Base-by-base conservation (phyloP, 805 yeast species). In the Nakazawaea sp. region DNA sequence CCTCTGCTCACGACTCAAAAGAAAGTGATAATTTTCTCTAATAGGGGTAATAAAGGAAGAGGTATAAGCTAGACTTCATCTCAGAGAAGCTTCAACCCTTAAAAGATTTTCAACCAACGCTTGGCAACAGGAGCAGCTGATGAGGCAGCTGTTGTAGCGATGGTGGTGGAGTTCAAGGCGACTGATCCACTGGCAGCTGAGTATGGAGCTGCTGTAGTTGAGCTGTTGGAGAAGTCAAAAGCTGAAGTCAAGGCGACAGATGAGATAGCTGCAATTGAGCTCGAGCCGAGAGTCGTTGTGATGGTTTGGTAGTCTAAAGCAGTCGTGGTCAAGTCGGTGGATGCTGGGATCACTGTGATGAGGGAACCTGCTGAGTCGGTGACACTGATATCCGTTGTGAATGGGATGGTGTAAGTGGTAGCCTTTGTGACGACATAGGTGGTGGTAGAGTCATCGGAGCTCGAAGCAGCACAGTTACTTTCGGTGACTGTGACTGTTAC, bases 351-450 rank as follows among this genome's bases (percentile, higher is more conserved):
- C 18, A 48, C 50, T 9, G 58, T 45, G 19, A 50, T 27, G 7
- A 51, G 43, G 7, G 56, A 49, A 19, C 62, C 62, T 11, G 48
- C 43, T 30, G 45, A 40, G 44, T 54, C 49, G 13, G 61, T 52
- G 36, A 58, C 38, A 11, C 63, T 50, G 32, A 60, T 42, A 2
- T 60, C 53, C 8, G 56, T 55, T 26, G 54, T 50, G 23, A 58
- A 42, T 32, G 64, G 59, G 29, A 57, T 15, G 12, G 59, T 56
- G 21, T 51, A 17, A 17, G 56, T 49, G 12, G 42, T 32, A 12
- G 52, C 48, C 33, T 43, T 15, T 35, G 50, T 48, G 18, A 48
- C 30, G 13, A 46, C 42, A 18, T 40, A 29, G 6, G 53, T 49
- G 7, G 45, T 15, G 5, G 48, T 45, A 21, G 45, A 33, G 30